These are phyloP conservation scores for Henckelia pumila DNA, from an alignment of 257 asterid species.

Conservation along the genomic window DNA sequence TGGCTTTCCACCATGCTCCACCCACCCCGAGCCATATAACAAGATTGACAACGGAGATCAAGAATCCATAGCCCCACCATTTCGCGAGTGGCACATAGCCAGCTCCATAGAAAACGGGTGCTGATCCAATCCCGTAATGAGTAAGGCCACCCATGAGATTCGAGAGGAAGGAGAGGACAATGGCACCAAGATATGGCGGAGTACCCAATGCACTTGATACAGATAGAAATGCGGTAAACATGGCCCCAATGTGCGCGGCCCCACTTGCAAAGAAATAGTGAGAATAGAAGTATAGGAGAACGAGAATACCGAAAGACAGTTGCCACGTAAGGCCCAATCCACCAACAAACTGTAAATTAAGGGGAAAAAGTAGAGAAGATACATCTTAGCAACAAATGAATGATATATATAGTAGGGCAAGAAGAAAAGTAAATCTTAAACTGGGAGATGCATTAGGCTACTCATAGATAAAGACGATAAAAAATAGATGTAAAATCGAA, in stretches of 20 bases:
- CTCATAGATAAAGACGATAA: neutral
- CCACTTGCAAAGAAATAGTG: slow-evolving; percentile 99
- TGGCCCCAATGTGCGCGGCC: slow-evolving; percentile 98
- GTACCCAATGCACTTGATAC: slow-evolving; percentile 92
- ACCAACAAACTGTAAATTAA: slow-evolving; percentile 70
- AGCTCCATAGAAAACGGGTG: slow-evolving; percentile 86
- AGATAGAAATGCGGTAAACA: slow-evolving; percentile 93
- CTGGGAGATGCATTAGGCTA: neutral
- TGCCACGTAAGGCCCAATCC: slow-evolving; percentile 98
- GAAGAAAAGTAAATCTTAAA: neutral
- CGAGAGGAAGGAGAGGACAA: slow-evolving; percentile 75
- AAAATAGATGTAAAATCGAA: neutral
- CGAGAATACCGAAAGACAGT: slow-evolving; percentile 85
- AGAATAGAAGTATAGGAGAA: slow-evolving; percentile 90
- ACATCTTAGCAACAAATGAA: no score
- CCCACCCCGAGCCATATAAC: slow-evolving; percentile 91
- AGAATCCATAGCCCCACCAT: slow-evolving; percentile 94
- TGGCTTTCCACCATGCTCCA: slow-evolving; percentile 90
- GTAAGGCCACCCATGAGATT: slow-evolving; percentile 94
- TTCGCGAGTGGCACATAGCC: slow-evolving; percentile 74
- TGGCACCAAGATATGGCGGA: slow-evolving; percentile 79
- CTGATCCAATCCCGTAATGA: slow-evolving; percentile 87
- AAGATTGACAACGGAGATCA: slow-evolving; percentile 71
- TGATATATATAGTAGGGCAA: no score
- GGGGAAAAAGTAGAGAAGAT: slow-evolving; percentile 12